A percentile compares a stretch with the other conserved stretches of the same genome.
Conservation (phyloP, 805 yeast genomes). For the Starmera pachycereana region DNA sequence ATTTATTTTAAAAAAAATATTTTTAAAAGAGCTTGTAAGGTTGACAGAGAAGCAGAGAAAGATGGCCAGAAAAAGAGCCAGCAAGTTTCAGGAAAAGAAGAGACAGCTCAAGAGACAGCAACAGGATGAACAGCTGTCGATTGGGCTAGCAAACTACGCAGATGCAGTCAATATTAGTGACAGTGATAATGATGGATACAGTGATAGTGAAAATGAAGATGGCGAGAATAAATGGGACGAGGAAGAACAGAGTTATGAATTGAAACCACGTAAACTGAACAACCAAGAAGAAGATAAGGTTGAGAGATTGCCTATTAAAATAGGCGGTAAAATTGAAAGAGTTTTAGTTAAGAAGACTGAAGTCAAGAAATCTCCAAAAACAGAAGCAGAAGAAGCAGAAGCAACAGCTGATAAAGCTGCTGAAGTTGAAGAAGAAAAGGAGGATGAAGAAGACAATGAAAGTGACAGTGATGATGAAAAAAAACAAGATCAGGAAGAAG, state of each 20-base stretch:
- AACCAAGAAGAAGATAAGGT: conserved; percentile 32
- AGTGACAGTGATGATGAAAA: conserved; percentile 18
- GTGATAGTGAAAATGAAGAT: conserved; percentile 1
- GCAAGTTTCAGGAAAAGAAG: conserved; percentile 24
- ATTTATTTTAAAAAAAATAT: no score
- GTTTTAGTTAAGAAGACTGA: conserved; percentile 28
- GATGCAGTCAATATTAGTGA: conserved; percentile 1
- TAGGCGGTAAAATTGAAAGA: conserved; percentile 67
- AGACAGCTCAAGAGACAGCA: conserved; percentile 15
- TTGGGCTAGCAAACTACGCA: conserved; percentile 15
- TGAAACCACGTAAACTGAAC: conserved; percentile 48
- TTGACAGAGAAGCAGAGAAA: neutral
- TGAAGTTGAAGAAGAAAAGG: conserved; percentile 10
- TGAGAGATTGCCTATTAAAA: conserved; percentile 76
- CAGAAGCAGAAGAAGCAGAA: conserved; percentile 5
- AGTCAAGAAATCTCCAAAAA: conserved; percentile 9
- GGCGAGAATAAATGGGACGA: conserved; percentile 38
- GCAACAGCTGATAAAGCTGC: conserved; percentile 3
- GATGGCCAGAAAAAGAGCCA: conserved; percentile 29
- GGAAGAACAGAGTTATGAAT: conserved; percentile 73
- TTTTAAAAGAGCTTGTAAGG: neutral
- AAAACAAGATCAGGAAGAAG: conserved; percentile 20
- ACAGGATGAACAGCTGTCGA: conserved; percentile 13
- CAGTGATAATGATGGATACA: neutral
- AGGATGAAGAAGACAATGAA: conserved; percentile 15